phyloP scores from a whole-genome alignment of 1,139 yeast genomes.

The Pichia sp. region DNA sequence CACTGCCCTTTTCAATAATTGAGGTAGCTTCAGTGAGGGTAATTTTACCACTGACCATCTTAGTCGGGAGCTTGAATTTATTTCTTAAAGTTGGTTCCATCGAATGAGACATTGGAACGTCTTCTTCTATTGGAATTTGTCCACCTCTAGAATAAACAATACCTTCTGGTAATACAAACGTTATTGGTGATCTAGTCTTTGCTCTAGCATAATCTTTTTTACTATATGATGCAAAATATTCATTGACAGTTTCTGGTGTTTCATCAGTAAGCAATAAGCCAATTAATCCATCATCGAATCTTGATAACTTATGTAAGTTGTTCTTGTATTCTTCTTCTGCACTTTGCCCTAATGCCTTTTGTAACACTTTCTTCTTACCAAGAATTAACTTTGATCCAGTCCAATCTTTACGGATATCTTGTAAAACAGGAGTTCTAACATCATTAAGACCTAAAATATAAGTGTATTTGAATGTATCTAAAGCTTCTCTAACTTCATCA shows the following conservation, averaged over 20 bases:
- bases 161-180: slow-evolving; percentile 83
- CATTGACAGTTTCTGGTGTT: slow-evolving; percentile 72
- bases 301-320: slow-evolving; percentile 64
- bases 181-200: slow-evolving; percentile 74
- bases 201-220: slow-evolving; percentile 87
- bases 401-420: slow-evolving; percentile 91
- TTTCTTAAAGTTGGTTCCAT: slow-evolving; percentile 88
- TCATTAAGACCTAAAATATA: slow-evolving; percentile 87
- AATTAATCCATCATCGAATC: slow-evolving; percentile 60
- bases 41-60: slow-evolving; percentile 83
- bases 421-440: slow-evolving; percentile 93
- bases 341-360: slow-evolving; percentile 83
- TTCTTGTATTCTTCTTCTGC: slow-evolving; percentile 88
- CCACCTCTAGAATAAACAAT: slow-evolving; percentile 94
- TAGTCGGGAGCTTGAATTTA: slow-evolving; percentile 85
- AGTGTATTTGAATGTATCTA: slow-evolving; percentile 69
- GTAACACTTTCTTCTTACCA: slow-evolving; percentile 90
- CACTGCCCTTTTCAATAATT: slow-evolving; percentile 76
- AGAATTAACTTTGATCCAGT: slow-evolving; percentile 76
- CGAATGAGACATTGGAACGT: slow-evolving; percentile 94
- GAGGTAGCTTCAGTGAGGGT: slow-evolving; percentile 65
- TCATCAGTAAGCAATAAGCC: slow-evolving; percentile 89
- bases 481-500: slow-evolving; percentile 77
- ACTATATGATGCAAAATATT: slow-evolving; percentile 71
- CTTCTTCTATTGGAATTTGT: slow-evolving; percentile 81